Evolutionary conservation across 805 yeast genomes (phyloP).

Genomic region (Candida manassasensis): DNA sequence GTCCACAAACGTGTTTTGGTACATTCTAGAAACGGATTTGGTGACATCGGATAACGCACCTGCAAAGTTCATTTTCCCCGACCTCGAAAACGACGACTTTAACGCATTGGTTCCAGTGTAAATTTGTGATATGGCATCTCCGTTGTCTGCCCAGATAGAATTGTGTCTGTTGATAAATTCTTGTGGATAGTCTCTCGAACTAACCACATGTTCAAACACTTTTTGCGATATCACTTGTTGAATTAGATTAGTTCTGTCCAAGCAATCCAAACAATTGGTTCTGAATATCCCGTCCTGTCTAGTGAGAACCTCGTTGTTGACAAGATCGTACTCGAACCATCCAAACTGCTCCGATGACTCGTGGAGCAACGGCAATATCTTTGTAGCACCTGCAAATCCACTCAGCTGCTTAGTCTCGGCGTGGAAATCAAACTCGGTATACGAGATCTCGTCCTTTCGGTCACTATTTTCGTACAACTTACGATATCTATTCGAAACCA

Average conservation of each 20-base stretch:
- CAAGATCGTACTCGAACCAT: conserved; percentile 69
- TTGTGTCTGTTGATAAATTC: conserved; percentile 55
- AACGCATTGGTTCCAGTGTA: conserved; percentile 57
- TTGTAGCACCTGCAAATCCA: conserved; percentile 78
- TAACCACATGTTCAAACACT: conserved; percentile 48
- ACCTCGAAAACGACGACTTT: conserved; percentile 88
- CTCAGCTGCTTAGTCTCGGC: conserved; percentile 72
- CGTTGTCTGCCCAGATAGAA: conserved; percentile 72
- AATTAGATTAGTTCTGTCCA: conserved; percentile 88
- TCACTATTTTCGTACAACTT: conserved; percentile 48
- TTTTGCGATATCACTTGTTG: conserved; percentile 77
- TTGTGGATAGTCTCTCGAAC: conserved; percentile 16
- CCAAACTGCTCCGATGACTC: conserved; percentile 75
- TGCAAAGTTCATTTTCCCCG: conserved; percentile 94
- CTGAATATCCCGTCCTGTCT: conserved; percentile 90
- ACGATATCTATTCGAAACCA: conserved; percentile 61
- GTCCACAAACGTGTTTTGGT: conserved; percentile 93
- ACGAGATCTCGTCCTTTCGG: conserved; percentile 31
- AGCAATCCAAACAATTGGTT: conserved; percentile 87
- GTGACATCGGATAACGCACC: conserved; percentile 98
- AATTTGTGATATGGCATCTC: conserved; percentile 60
- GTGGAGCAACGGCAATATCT: conserved; percentile 57
- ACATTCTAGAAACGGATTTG: conserved; percentile 90
- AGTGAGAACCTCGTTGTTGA: conserved; percentile 48
- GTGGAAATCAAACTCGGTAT: conserved; percentile 91